These are phyloP conservation scores for Verticillium albo-atrum DNA, from an alignment of 2,329 filamentous ascomycete genomes.

Conservation along the genomic window DNA sequence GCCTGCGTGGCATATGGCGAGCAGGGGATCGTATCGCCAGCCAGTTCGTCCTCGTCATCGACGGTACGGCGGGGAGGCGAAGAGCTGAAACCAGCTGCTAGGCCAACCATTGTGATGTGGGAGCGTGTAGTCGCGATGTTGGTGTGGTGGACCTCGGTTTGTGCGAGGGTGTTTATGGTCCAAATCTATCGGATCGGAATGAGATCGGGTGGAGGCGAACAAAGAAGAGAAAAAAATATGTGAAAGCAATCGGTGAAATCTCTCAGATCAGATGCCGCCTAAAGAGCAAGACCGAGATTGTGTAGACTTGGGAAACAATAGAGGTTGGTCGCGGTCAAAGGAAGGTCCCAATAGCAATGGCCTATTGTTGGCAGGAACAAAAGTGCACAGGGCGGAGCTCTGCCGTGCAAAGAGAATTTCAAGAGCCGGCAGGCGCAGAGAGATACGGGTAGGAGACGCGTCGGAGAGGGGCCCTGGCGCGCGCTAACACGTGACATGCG, in stretches of 20 bases:
- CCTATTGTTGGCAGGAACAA: background rate
- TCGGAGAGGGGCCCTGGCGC: background rate
- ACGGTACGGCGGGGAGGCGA: slow-evolving; percentile 1
- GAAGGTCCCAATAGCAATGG: background rate
- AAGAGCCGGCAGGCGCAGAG: background rate
- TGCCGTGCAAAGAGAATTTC: background rate
- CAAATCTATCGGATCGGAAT: background rate
- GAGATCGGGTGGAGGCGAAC: background rate
- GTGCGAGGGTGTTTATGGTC: background rate
- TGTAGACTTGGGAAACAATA: background rate
- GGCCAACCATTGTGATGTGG: background rate
- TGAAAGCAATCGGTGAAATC: background rate
- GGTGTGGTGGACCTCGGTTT: background rate
- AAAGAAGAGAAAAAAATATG: background rate
- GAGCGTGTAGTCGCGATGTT: background rate
- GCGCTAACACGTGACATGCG: slow-evolving; percentile 2
- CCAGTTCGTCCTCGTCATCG: slow-evolving; percentile 41
- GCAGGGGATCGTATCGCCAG: slow-evolving; percentile 40
- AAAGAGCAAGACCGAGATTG: background rate
- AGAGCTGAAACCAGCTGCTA: background rate
- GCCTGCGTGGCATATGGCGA: slow-evolving; percentile 40
- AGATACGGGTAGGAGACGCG: background rate
- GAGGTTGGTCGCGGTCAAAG: background rate
- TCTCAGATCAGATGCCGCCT: background rate
- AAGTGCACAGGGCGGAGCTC: background rate